Base-by-base conservation (phyloP, 108 stramenopile genomes). In the Cyclotella baltica region DNA sequence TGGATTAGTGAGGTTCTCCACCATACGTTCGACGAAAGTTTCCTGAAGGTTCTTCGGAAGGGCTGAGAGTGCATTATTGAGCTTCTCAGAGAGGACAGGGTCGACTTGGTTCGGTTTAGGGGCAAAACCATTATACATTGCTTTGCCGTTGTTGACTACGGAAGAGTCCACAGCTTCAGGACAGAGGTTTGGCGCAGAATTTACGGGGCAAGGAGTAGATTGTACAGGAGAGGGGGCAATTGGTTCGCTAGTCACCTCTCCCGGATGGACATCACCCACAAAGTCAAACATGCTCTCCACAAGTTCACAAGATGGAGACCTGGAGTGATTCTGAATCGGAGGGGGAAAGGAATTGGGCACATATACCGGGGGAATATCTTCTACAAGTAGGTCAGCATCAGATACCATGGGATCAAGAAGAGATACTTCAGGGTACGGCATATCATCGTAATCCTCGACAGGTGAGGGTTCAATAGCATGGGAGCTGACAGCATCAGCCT, bases 1-100 rank as follows among this genome's bases (percentile, higher is more conserved):
- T 23, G 78, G 78, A 35, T 69, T 85, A 8, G 76, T 81, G 51
- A 85, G 77, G 43, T 67, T 77, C 50, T 65, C 69, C 0, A 89
- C 86, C 27, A 89, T 62, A 15, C 89, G 76, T 38, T 90, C 89
- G 13, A 90, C 88, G 72, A 88, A 90, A 33, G 86, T 33, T 47
- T 85, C 85, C 58, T 88, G 88, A 43, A 88, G 43, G 47, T 79
- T 34, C 53, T 87, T 76, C 13, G 89, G 89, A 47, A 90, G 86
- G 37, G 70, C 59, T n/a, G 76, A 65, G 0, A 91, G 35, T 13
- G 90, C 85, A 15, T 81, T 72, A 34, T 84, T 79, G 18, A 91
- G 65, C 62, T 89, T 88, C 51, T 78, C 29, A 4, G 80, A 68
- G 22, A 88, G 72, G 28, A 63, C 69, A 23, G 82, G 82, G 38